Evolutionary conservation across 345 rosid species (phyloP), one percentile per base, ranked within the genome.

Genomic region (Gossypium sturtianum): DNA sequence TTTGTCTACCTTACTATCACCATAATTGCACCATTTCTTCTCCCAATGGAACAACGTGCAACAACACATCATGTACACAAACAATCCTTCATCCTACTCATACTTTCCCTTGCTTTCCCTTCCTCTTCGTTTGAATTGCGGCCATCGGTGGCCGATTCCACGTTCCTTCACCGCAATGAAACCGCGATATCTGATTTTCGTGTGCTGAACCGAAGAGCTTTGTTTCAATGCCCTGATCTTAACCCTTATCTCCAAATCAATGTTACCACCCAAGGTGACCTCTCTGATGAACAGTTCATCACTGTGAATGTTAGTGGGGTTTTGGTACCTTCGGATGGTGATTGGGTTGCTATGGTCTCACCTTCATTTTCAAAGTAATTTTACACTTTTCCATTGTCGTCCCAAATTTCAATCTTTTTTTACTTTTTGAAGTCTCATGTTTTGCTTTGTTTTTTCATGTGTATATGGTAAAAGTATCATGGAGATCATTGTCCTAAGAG

Each of bases 311-410:
- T 87, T 29, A 68, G 70, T 9, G 95, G 92, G 0, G 85, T 88
- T 61, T 34, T 82, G 20, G 22, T 16, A 4, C 95, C 95, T 1
- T 71, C 83, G 0, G 16, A 72, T 0, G 13, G 19, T 34, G 83
- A 87, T 66, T 90, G 95, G 95, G 77, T 90, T 25, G 95, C 88
- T 80, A 90, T 90, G 91, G 84, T 90, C 34, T 83, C 95, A 12
- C 90, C 95, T 25, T 80, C 91, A 17, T 61, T 65, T 63, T 79
- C 92, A 0, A 71, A 76, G 95, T 90, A 25, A 12, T 22, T 34
- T 34, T 57, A 22, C 62, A 57, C 7, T 22, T 57, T 34, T 57
- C 2, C 62, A 57, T 57, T 23, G 15, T 57, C 34, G 22, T 48
- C 23, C 13, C 62, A 9, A 57, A 20, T 57, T 57, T 9, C 61